A percentile compares a stretch with the other conserved stretches of the same genome.
Conservation (phyloP, 805 yeast genomes). For the Metschnikowia baotianmanensis region DNA sequence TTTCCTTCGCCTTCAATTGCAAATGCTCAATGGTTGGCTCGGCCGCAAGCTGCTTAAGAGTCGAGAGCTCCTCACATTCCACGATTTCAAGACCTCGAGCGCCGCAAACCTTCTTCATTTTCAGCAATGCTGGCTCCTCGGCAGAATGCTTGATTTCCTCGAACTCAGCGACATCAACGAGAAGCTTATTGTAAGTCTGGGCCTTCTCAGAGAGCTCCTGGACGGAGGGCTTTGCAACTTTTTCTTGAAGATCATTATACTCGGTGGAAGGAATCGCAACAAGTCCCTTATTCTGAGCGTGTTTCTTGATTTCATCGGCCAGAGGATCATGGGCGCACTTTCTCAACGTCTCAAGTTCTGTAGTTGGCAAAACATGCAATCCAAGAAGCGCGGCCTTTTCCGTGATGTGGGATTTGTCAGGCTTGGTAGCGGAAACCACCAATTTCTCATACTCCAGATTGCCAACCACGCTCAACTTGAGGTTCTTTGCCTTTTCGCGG, state of each 20-base stretch:
- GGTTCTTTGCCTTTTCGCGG: conserved; percentile 3
- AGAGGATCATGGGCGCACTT: conserved; percentile 18
- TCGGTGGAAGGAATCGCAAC: conserved; percentile 4
- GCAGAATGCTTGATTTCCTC: conserved; percentile 24
- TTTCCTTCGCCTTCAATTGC: conserved; percentile 11
- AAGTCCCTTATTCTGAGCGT: conserved; percentile 6
- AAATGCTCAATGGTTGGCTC: conserved; percentile 19
- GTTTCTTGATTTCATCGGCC: conserved; percentile 6
- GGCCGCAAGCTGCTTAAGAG: conserved; percentile 16
- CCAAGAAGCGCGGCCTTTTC: conserved; percentile 8
- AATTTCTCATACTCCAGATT: conserved; percentile 3
- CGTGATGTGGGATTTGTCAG: conserved; percentile 4
- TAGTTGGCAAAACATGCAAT: conserved; percentile 6
- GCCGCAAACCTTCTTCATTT: conserved; percentile 16
- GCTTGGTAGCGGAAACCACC: conserved; percentile 4
- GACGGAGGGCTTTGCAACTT: conserved; percentile 17
- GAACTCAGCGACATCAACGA: conserved; percentile 6
- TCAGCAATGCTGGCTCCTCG: conserved; percentile 27
- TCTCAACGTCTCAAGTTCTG: conserved; percentile 8
- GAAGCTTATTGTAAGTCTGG: neutral
- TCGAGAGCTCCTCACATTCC: conserved; percentile 3
- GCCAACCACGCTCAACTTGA: neutral
- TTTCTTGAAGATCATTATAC: conserved; percentile 6
- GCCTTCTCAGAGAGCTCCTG: conserved; percentile 14
- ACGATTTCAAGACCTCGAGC: conserved; percentile 14